Percentiles rank a stretch among this genome's conserved stretches.
Evolutionary conservation across 345 rosid genomes (phyloP).

Genomic region (Microthlaspi erraticum): DNA sequence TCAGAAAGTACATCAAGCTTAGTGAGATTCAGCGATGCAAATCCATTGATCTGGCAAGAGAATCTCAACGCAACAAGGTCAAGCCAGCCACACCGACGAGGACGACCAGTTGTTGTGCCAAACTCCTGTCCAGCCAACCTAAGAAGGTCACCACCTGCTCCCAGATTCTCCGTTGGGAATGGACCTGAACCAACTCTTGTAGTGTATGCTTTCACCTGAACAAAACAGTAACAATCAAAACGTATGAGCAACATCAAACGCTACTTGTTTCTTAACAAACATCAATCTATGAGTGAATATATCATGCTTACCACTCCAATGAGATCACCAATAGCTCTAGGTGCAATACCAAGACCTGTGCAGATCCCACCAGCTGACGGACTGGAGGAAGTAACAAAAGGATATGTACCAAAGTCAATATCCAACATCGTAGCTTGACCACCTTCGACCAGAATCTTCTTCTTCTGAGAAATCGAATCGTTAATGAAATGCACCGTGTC

Average conservation of each 20-base stretch:
- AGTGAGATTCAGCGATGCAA: slow-evolving; percentile 94
- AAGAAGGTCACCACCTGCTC: slow-evolving; percentile 85
- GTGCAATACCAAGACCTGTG: slow-evolving; percentile 94
- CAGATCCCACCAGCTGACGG: slow-evolving; percentile 99
- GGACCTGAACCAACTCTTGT: slow-evolving; percentile 99
- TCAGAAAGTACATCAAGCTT: slow-evolving; percentile 95
- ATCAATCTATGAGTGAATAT: slow-evolving; percentile 4
- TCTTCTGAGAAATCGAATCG: slow-evolving; percentile 74
- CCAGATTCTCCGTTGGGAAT: slow-evolving; percentile 93
- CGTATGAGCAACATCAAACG: background rate
- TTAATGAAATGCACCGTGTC: slow-evolving; percentile 90
- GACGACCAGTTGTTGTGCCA: slow-evolving; percentile 98
- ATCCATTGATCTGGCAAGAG: slow-evolving; percentile 89
- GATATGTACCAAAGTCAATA: slow-evolving; percentile 94
- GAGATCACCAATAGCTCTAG: slow-evolving; percentile 86
- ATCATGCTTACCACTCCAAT: slow-evolving; percentile 82
- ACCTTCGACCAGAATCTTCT: slow-evolving; percentile 93
- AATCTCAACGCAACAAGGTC: slow-evolving; percentile 89
- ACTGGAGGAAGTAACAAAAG: slow-evolving; percentile 96
- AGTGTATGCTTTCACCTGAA: slow-evolving; percentile 96
- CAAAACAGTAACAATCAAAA: slow-evolving; percentile 19
- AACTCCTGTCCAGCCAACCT: slow-evolving; percentile 92
- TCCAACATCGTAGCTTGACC: slow-evolving; percentile 99
- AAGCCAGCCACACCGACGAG: slow-evolving; percentile 99
- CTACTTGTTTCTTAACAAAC: background rate